phyloP scores from a whole-genome alignment of 163 green algal genomes.

The Botryococcus braunii region DNA sequence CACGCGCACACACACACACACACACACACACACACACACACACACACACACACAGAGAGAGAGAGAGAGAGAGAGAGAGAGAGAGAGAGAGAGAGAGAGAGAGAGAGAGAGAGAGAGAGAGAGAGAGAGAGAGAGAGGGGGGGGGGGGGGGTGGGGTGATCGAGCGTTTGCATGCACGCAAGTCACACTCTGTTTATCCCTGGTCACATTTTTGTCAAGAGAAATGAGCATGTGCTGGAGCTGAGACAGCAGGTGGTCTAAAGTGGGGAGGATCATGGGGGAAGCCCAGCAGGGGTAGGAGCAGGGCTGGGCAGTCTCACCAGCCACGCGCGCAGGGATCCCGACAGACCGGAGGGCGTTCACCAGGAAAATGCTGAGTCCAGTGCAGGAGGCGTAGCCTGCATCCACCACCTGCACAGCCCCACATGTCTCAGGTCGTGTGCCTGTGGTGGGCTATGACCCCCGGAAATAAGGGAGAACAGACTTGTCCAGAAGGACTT shows the following conservation, averaged over 20 bases:
- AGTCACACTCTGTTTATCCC: neutral
- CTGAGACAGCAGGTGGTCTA: neutral
- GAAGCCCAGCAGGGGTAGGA: neutral
- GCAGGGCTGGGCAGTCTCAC: conserved; percentile 5
- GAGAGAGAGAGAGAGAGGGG: too few relatives aligned
- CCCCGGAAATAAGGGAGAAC: neutral
- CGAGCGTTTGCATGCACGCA: too few relatives aligned
- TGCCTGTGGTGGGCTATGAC: neutral
- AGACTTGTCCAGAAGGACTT: neutral
- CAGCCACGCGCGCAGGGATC: conserved; percentile 45
- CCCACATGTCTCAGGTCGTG: neutral
- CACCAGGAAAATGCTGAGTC: conserved; percentile 56
- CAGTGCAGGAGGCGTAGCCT: conserved; percentile 48
- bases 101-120: too few relatives aligned
- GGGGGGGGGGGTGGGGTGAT: too few relatives aligned
- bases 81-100: too few relatives aligned
- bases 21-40: too few relatives aligned
- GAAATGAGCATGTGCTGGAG: neutral
- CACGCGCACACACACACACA: too few relatives aligned
- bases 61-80: too few relatives aligned
- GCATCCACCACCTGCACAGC: conserved; percentile 27
- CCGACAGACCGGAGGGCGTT: conserved; percentile 41
- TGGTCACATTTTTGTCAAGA: neutral
- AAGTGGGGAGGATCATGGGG: neutral
- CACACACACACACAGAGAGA: too few relatives aligned